A percentile compares a stretch with the other conserved stretches of the same genome.
These are phyloP conservation scores for Epicoccum nigrum DNA, from an alignment of 2,329 filamentous ascomycete species.

Conservation along the genomic window DNA sequence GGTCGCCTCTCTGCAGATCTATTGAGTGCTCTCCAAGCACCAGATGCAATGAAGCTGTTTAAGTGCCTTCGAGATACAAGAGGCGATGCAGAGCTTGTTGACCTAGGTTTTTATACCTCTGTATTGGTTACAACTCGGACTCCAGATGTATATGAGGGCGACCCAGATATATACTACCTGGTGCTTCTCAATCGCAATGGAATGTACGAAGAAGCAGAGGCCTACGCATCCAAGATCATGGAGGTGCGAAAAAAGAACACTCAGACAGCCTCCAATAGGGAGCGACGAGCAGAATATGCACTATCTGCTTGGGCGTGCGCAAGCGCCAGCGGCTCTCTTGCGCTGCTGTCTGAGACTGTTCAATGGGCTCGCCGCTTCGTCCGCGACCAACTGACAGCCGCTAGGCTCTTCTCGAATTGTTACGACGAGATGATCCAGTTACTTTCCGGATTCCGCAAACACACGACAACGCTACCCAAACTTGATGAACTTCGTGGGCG, in stretches of 20 bases:
- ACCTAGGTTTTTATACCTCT: not conserved
- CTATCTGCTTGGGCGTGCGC: slow-evolving; percentile 37
- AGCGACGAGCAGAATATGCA: slow-evolving; percentile 38
- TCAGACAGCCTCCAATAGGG: slow-evolving; percentile 28
- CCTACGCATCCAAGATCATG: slow-evolving; percentile 17
- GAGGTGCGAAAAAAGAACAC: slow-evolving; percentile 32
- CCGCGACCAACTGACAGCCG: slow-evolving; percentile 41
- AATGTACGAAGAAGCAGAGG: slow-evolving; percentile 17
- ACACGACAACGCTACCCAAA: not conserved
- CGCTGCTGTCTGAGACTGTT: slow-evolving; percentile 38
- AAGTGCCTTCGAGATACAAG: slow-evolving; percentile 25
- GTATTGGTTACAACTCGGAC: slow-evolving; percentile 9
- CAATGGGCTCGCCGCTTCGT: slow-evolving; percentile 47
- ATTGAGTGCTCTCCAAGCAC: slow-evolving; percentile 16
- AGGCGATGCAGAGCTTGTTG: slow-evolving; percentile 25
- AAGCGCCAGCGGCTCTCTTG: slow-evolving; percentile 41
- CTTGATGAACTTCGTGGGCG: slow-evolving; percentile 16
- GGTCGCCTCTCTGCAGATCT: slow-evolving; percentile 10
- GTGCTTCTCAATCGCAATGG: slow-evolving; percentile 19
- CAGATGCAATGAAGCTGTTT: slow-evolving; percentile 29
- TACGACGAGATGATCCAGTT: slow-evolving; percentile 32
- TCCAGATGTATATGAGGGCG: slow-evolving; percentile 6
- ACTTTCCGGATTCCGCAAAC: slow-evolving; percentile 27
- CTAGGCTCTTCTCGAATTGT: slow-evolving; percentile 28
- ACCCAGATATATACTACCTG: slow-evolving; percentile 25